phyloP scores from a whole-genome alignment of 768 basidiomycete species.

The Lactarius sp. region DNA sequence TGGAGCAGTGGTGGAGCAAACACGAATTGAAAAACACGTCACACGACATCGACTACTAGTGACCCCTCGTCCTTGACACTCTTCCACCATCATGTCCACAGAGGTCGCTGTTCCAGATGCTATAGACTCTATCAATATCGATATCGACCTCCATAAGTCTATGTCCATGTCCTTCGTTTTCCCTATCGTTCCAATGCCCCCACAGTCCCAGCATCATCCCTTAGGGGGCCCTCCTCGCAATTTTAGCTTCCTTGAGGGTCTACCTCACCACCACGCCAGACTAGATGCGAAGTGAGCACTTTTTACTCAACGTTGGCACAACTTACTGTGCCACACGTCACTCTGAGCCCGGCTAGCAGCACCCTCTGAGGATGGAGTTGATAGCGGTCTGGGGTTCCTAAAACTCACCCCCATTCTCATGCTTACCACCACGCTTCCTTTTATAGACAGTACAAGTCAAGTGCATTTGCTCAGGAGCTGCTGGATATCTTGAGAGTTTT shows the following conservation, averaged over 20 bases:
- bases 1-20: too few relatives aligned
- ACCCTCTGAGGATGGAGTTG: conserved; percentile 21
- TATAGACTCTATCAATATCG: conserved; percentile 7
- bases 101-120: conserved; percentile 20
- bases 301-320: conserved; percentile 25
- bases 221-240: conserved; percentile 28
- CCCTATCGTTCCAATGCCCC: not conserved
- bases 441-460: conserved; percentile 59
- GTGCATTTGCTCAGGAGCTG: conserved; percentile 49
- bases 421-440: conserved; percentile 18
- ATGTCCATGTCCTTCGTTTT: conserved; percentile 10
- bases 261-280: conserved; percentile 50
- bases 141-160: conserved; percentile 9
- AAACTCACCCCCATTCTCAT: conserved; percentile 35
- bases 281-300: conserved; percentile 67
- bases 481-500: conserved; percentile 53
- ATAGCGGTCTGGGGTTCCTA: conserved; percentile 34
- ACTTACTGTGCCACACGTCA: conserved; percentile 26
- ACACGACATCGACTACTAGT: not conserved
- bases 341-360: conserved; percentile 11
- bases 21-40: not conserved
- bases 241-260: conserved; percentile 48
- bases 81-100: conserved; percentile 20
- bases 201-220: conserved; percentile 30
- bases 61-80: not conserved